Percentiles rank a stretch among this genome's conserved stretches.
phyloP scores from a whole-genome alignment of 1,139 yeast species.

The Pichia sp. region DNA sequence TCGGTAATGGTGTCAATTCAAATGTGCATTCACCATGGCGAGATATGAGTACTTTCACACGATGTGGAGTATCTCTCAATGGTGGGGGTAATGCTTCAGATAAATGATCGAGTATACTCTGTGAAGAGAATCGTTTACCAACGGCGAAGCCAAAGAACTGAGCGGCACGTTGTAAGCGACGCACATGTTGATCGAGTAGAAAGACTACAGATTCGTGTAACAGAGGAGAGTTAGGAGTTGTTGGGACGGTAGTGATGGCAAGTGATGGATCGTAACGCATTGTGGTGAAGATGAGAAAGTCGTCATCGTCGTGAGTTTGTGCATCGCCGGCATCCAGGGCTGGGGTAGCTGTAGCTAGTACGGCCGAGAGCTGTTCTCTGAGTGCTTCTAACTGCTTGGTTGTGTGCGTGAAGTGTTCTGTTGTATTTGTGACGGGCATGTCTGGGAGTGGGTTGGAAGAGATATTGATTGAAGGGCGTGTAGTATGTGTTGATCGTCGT shows the following conservation, averaged over 20 bases:
- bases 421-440: too few relatives aligned
- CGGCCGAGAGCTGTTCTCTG: too few relatives aligned
- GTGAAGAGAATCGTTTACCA: conserved; percentile 32
- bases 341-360: too few relatives aligned
- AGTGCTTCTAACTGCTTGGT: too few relatives aligned
- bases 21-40: conserved; percentile 43
- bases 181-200: conserved; percentile 55
- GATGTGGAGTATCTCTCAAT: conserved; percentile 38
- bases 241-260: conserved; percentile 22
- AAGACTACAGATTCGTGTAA: conserved; percentile 37
- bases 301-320: not conserved
- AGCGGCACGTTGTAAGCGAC: conserved; percentile 49
- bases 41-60: conserved; percentile 50
- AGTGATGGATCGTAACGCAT: conserved; percentile 65
- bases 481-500: too few relatives aligned
- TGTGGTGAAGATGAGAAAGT: conserved; percentile 56
- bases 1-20: conserved; percentile 35
- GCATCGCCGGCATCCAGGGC: too few relatives aligned
- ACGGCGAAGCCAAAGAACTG: conserved; percentile 46
- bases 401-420: too few relatives aligned
- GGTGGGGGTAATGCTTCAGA: conserved; percentile 33
- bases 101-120: conserved; percentile 38
- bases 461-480: too few relatives aligned
- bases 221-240: conserved; percentile 26
- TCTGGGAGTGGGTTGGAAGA: too few relatives aligned